Base-by-base conservation (phyloP, 208 protist genomes). In the Acanthamoeba healyi region DNA sequence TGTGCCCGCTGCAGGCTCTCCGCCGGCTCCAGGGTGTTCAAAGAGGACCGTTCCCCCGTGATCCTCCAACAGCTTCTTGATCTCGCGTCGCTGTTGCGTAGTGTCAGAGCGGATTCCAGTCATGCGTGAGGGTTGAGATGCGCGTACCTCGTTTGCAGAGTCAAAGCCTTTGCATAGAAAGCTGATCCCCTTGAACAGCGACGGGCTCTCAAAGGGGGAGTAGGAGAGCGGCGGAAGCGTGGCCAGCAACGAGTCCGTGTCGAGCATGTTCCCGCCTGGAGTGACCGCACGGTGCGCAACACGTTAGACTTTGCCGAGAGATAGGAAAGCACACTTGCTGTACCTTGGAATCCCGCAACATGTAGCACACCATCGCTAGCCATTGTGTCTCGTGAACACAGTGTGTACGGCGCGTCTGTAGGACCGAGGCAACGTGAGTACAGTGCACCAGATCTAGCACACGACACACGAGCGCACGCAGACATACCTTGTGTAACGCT, bases 151-250 rank as follows among this genome's bases (percentile, higher is more conserved):
- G 58, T 88, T 38, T n/a, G 81, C 51, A 7, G 81, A 88, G 38
- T 88, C 81, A 26, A 88, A 88, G 4, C 81, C 81, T n/a, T 88
- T 88, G 32, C 81, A 88, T 6, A 63, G 56, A 26, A 88, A 88
- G 49, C 51, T 88, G 46, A 88, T 63, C 19, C 81, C 81, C 10
- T n/a, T n/a, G 38, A 88, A 88, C 12, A 88, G 81, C 12, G 81
- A 88, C 7, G 81, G 32, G 26, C 19, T 19, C 29, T 63, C 56
- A 29, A 67, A 88, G 32, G 81, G 81, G 14, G 81, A 88, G n/a
- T 88, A 88, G 32, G 46, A 88, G 6, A 88, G n/a, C 32, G 56
- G 81, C 22, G 79, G 79, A 32, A 87, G 51, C 10, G 81, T 44
- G 46, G 81, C 40, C 40, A 87, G 24, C 4, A 61, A 3, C 15